Conservation (phyloP, 1,284 basidiomycete genomes). For the Cryptococcus sp. region DNA sequence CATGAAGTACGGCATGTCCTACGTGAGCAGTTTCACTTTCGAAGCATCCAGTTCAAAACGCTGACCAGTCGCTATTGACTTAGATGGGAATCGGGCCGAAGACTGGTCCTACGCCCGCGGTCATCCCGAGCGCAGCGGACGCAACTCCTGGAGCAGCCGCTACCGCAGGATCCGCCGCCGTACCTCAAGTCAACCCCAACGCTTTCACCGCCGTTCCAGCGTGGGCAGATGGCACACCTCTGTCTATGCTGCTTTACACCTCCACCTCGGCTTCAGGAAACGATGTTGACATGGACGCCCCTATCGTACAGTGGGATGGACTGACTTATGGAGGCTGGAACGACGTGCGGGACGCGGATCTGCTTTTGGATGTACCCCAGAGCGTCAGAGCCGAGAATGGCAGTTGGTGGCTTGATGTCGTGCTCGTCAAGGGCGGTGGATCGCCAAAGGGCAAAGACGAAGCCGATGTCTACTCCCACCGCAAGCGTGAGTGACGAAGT, state of each 20-base stretch:
- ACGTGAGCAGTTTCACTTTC: constrained; percentile 24
- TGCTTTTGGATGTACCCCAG: constrained; percentile 74
- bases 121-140: not conserved
- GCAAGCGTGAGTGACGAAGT: constrained; percentile 67
- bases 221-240: constrained; percentile 52
- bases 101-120: constrained; percentile 11
- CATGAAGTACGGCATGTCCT: constrained; percentile 46
- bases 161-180: constrained; percentile 8
- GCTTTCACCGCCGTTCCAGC: constrained; percentile 34
- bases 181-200: constrained; percentile 1
- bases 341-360: constrained; percentile 65
- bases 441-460: constrained; percentile 64
- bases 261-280: constrained; percentile 52
- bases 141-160: not conserved
- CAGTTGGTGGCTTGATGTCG: constrained; percentile 79
- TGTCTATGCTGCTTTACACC: constrained; percentile 71
- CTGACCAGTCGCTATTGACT: constrained; percentile 7
- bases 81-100: constrained; percentile 1
- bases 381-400: constrained; percentile 69
- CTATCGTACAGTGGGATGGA: constrained; percentile 65
- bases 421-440: constrained; percentile 65
- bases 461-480: constrained; percentile 67
- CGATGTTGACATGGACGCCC: constrained; percentile 56
- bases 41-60: not conserved
- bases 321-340: constrained; percentile 81